Evolutionary conservation across 2,329 filamentous ascomycete genomes (phyloP).

Genomic region (Lasiodiplodia hormozganensis): DNA sequence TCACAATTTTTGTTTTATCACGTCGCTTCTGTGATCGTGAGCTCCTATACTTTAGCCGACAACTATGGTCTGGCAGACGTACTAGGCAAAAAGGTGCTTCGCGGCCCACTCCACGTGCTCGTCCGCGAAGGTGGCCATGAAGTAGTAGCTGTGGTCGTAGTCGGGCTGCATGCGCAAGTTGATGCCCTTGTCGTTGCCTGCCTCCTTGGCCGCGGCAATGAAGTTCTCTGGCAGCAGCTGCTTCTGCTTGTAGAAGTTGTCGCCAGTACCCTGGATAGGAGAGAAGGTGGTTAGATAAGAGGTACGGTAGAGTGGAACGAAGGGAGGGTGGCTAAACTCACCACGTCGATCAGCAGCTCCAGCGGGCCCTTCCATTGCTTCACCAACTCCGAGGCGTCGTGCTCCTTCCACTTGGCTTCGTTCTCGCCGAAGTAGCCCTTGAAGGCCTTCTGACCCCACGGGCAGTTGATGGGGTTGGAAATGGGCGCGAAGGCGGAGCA

Average conservation of each 20-base stretch:
- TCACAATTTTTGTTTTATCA: conserved; percentile 24
- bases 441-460: conserved; percentile 97
- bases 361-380: conserved; percentile 75
- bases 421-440: conserved; percentile 84
- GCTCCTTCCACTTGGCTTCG: conserved; percentile 79
- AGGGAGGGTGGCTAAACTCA: conserved; percentile 52
- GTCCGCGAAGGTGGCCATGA: conserved; percentile 87
- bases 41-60: background rate
- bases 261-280: conserved; percentile 76
- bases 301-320: background rate
- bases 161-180: conserved; percentile 84
- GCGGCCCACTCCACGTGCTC: conserved; percentile 93
- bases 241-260: conserved; percentile 95
- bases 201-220: conserved; percentile 76
- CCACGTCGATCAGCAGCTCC: conserved; percentile 86
- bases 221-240: conserved; percentile 96
- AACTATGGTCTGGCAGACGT: conserved; percentile 34
- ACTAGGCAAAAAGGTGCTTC: conserved; percentile 74
- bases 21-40: conserved; percentile 25
- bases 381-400: conserved; percentile 91
- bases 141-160: conserved; percentile 98
- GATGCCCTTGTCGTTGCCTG: conserved; percentile 73
- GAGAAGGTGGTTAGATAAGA: background rate
- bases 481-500: conserved; percentile 93
- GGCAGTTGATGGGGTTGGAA: conserved; percentile 81